Conservation (phyloP, 768 basidiomycete species). For the Atractiella rhizophila region DNA sequence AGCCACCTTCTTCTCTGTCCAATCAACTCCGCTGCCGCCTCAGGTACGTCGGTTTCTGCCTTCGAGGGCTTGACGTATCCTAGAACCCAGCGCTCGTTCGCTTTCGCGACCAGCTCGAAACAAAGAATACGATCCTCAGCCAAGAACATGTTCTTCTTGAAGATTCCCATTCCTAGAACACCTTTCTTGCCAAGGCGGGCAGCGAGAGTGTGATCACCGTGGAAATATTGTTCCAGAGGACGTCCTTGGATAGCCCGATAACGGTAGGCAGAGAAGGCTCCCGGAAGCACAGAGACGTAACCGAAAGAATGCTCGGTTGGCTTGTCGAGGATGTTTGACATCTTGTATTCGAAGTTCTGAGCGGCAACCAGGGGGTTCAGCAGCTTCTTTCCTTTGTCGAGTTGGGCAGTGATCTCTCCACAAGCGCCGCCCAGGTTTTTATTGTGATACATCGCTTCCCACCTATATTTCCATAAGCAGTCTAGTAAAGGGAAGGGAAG, state of each 20-base stretch:
- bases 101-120: conserved; percentile 87
- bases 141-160: conserved; percentile 53
- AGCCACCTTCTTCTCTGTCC: conserved; percentile 89
- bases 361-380: conserved; percentile 79
- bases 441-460: conserved; percentile 43
- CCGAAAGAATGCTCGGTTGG: conserved; percentile 87
- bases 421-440: conserved; percentile 14
- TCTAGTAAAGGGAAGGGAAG: conserved; percentile 41
- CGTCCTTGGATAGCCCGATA: conserved; percentile 72
- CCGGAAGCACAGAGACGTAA: conserved; percentile 54
- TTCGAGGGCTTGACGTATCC: conserved; percentile 78
- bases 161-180: conserved; percentile 88
- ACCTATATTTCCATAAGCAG: conserved; percentile 69
- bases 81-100: conserved; percentile 54
- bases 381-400: conserved; percentile 58
- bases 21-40: conserved; percentile 68
- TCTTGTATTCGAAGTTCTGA: conserved; percentile 78
- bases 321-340: conserved; percentile 92
- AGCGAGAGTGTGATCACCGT: conserved; percentile 51
- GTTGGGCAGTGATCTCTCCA: conserved; percentile 47
- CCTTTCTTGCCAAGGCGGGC: conserved; percentile 79
- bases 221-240: conserved; percentile 33
- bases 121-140: conserved; percentile 49
- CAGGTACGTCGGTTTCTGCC: conserved; percentile 22
- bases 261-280: conserved; percentile 92